These are phyloP conservation scores for Schwanniomyces sp. DNA, from an alignment of 805 yeast genomes.

Conservation along the genomic window DNA sequence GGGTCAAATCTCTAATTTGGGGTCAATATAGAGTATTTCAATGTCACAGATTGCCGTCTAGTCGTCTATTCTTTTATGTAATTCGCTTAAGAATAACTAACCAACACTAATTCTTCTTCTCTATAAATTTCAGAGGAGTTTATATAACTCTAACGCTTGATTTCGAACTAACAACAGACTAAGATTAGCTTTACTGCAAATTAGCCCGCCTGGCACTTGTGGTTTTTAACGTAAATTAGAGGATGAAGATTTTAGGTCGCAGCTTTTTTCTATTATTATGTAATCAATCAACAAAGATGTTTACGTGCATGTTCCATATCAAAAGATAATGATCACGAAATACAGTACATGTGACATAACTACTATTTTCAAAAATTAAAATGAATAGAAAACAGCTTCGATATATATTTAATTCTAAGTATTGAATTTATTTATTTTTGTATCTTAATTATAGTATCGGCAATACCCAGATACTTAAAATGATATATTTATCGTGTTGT, in stretches of 20 bases:
- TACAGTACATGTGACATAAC: not conserved
- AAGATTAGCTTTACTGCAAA: not conserved
- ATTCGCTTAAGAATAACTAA: not conserved
- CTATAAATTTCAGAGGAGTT: not conserved
- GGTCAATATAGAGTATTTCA: not conserved
- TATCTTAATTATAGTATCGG: too few species aligned
- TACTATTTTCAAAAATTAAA: too few species aligned
- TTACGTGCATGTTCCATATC: not conserved
- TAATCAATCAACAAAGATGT: slow-evolving; percentile 1
- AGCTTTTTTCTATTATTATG: slow-evolving; percentile 2
- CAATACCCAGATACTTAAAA: too few species aligned
- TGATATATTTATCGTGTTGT: too few species aligned
- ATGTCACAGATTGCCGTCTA: not conserved
- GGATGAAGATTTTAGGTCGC: slow-evolving; percentile 2
- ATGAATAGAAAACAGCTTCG: too few species aligned
- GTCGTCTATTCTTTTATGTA: not conserved
- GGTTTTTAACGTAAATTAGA: not conserved
- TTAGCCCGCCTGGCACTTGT: not conserved
- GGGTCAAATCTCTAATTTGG: too few species aligned
- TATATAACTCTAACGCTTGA: not conserved
- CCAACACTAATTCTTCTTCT: not conserved
- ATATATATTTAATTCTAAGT: too few species aligned
- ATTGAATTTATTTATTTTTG: too few species aligned
- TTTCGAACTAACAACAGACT: not conserved
- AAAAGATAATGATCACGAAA: not conserved